Evolutionary conservation across 306 rosid genomes (phyloP).

Genomic region (Arachis hypogaea): DNA sequence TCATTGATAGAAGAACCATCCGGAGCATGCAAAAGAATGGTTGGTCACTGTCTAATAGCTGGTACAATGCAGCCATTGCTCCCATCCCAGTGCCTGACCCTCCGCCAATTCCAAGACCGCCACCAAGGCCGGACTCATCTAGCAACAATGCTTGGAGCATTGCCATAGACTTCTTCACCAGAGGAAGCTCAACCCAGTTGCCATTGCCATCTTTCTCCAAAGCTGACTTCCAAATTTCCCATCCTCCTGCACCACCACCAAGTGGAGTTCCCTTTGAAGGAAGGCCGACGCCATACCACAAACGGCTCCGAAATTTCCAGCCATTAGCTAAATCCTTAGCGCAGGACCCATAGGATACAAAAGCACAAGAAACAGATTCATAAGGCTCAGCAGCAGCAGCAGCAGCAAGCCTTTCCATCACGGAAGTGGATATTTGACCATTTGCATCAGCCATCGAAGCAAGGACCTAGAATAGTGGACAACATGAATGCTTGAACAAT

Average conservation of each 20-base stretch:
- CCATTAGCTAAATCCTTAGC: slow-evolving; percentile 82
- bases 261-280: slow-evolving; percentile 60
- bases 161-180: slow-evolving; percentile 86
- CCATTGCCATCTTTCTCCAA: slow-evolving; percentile 86
- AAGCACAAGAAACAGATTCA: slow-evolving; percentile 86
- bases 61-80: slow-evolving; percentile 91
- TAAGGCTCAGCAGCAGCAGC: slow-evolving; percentile 98
- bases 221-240: slow-evolving; percentile 79
- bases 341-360: slow-evolving; percentile 94
- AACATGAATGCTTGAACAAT: slow-evolving; percentile 29
- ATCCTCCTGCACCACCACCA: slow-evolving; percentile 95
- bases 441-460: slow-evolving; percentile 90
- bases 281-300: slow-evolving; percentile 97
- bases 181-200: slow-evolving; percentile 88
- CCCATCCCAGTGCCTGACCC: slow-evolving; percentile 99
- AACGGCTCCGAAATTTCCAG: slow-evolving; percentile 93
- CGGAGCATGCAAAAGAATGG: slow-evolving; percentile 99
- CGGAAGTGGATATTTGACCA: slow-evolving; percentile 78
- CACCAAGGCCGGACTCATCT: slow-evolving; percentile 95
- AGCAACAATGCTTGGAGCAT: slow-evolving; percentile 95
- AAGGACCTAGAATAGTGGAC: slow-evolving; percentile 65
- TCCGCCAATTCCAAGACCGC: slow-evolving; percentile 98
- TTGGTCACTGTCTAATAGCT: slow-evolving; percentile 96
- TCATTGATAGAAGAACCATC: slow-evolving; percentile 94
- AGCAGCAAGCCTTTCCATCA: slow-evolving; percentile 89